phyloP scores from a whole-genome alignment of 2,329 filamentous ascomycete species.

The Eurotiales sp. region DNA sequence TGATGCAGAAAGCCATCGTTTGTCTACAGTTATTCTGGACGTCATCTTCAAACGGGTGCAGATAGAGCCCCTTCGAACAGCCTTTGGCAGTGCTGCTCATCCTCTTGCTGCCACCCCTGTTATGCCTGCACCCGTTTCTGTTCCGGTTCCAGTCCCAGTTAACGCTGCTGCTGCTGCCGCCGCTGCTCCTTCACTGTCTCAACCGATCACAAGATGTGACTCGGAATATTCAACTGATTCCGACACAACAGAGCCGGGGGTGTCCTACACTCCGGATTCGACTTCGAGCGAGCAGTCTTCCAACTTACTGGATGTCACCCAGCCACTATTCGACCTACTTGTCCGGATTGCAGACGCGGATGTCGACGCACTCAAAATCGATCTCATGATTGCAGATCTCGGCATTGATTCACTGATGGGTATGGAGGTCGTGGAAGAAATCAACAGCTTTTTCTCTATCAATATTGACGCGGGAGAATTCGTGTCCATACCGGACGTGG shows the following conservation, averaged over 20 bases:
- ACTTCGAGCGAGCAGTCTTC: neutral
- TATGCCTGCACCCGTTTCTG: too few relatives aligned
- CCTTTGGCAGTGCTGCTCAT: too few relatives aligned
- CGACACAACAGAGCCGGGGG: too few relatives aligned
- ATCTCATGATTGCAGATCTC: slow-evolving; percentile 32
- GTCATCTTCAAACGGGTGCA: neutral
- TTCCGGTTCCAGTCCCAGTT: too few relatives aligned
- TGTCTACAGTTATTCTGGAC: neutral
- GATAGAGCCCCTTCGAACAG: neutral
- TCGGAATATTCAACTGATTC: too few relatives aligned
- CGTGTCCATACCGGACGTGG: slow-evolving; percentile 17
- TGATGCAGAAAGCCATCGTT: neutral
- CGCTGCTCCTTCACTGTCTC: too few relatives aligned
- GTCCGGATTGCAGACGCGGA: slow-evolving; percentile 1
- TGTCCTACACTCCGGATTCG: neutral
- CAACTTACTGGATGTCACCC: neutral
- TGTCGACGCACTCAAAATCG: slow-evolving; percentile 18
- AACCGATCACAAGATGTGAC: too few relatives aligned
- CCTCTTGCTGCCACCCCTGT: too few relatives aligned
- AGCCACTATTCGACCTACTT: neutral
- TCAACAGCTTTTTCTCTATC: slow-evolving; percentile 17
- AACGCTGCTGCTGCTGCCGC: too few relatives aligned
- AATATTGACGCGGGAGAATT: slow-evolving; percentile 13
- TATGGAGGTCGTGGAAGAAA: slow-evolving; percentile 17
- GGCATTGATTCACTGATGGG: slow-evolving; percentile 47